A percentile compares a stretch with the other conserved stretches of the same genome.
phyloP scores from a whole-genome alignment of 768 basidiomycete genomes.

The Agaricus subrufescens region DNA sequence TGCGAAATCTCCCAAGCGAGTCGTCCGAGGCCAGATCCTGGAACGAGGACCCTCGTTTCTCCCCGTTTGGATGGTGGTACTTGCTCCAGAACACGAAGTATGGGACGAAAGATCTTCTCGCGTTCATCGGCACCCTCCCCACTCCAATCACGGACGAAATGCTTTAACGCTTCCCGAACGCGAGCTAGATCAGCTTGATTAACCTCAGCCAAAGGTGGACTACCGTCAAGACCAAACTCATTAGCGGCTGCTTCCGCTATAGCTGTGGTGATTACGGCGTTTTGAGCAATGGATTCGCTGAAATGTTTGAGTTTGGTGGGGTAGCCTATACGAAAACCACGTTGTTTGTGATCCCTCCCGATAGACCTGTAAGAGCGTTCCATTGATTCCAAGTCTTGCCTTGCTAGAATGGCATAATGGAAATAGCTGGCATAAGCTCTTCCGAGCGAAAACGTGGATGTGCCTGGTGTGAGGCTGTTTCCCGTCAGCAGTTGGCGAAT shows the following conservation, averaged over 20 bases:
- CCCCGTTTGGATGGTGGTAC: conserved; percentile 24
- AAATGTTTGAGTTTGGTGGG: conserved; percentile 44
- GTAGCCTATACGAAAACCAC: conserved; percentile 51
- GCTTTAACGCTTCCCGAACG: conserved; percentile 58
- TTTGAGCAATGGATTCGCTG: conserved; percentile 33
- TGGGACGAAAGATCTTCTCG: conserved; percentile 49
- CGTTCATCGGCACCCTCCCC: conserved; percentile 51
- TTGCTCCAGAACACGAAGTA: conserved; percentile 40
- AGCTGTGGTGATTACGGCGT: conserved; percentile 30
- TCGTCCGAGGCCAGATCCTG: conserved; percentile 60
- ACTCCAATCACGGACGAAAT: conserved; percentile 72
- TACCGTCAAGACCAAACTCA: conserved; percentile 17
- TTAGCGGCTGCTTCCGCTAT: conserved; percentile 32
- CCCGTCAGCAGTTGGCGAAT: conserved; percentile 22
- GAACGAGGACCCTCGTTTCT: conserved; percentile 47
- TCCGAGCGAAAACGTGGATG: conserved; percentile 35
- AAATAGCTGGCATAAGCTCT: conserved; percentile 39
- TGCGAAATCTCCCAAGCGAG: conserved; percentile 66
- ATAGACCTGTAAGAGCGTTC: conserved; percentile 39
- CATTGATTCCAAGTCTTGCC: conserved; percentile 36
- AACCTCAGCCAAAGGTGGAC: conserved; percentile 7
- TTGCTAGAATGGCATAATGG: conserved; percentile 37
- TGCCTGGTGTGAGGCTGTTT: conserved; percentile 16
- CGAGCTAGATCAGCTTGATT: conserved; percentile 38
- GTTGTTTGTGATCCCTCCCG: conserved; percentile 39